phyloP scores from a whole-genome alignment of 352 stramenopile species.

The Globisporangium ultimum region DNA sequence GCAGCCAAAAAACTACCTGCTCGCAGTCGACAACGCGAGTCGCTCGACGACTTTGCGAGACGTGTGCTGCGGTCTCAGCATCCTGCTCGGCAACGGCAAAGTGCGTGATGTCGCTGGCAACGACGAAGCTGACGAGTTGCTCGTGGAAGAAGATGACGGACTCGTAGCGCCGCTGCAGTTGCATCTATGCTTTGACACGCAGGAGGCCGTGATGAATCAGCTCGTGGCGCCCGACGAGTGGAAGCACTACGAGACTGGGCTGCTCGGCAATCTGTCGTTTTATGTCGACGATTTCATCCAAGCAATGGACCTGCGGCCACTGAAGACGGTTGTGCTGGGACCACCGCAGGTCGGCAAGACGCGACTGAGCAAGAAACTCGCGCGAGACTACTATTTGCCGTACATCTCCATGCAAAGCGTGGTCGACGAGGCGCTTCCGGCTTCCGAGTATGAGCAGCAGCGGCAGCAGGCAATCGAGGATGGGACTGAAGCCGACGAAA shows the following conservation, averaged over 20 bases:
- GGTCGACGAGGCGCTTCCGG: conserved; percentile 39
- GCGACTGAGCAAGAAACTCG: conserved; percentile 41
- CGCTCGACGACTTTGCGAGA: conserved; percentile 54
- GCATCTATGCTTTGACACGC: conserved; percentile 68
- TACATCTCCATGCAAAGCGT: conserved; percentile 49
- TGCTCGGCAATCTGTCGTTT: conserved; percentile 59
- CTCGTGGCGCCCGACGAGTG: conserved; percentile 65
- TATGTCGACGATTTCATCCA: conserved; percentile 76
- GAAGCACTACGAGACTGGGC: conserved; percentile 51
- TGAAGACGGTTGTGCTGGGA: conserved; percentile 68
- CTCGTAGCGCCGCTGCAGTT: conserved; percentile 60
- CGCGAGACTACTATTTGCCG: conserved; percentile 70
- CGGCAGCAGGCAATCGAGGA: conserved; percentile 16
- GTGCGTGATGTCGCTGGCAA: conserved; percentile 35
- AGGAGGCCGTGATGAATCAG: conserved; percentile 40
- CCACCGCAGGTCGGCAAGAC: conserved; percentile 71
- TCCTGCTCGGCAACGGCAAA: conserved; percentile 45
- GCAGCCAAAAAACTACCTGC: conserved; percentile 54
- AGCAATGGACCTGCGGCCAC: conserved; percentile 68
- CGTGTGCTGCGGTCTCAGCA: conserved; percentile 56
- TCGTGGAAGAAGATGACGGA: conserved; percentile 59
- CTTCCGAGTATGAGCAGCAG: conserved; percentile 6
- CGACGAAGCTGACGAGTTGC: conserved; percentile 52
- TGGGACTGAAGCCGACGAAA: not conserved
- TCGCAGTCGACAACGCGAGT: conserved; percentile 62